phyloP scores from a whole-genome alignment of 2,329 filamentous ascomycete species.

The Curvularia lunata region DNA sequence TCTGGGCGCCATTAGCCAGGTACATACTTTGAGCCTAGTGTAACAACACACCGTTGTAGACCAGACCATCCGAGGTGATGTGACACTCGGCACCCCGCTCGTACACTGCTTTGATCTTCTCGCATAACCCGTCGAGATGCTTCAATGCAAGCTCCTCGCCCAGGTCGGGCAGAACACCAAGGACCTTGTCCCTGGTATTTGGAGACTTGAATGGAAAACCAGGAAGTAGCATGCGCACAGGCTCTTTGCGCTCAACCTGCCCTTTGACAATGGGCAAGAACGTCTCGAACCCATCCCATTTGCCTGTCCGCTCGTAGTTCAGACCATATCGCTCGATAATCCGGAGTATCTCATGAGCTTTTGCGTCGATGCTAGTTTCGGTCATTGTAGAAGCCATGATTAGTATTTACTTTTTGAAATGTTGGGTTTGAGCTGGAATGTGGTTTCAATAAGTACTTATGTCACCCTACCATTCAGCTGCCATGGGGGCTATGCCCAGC shows the following conservation, averaged over 20 bases:
- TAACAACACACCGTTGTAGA: slow-evolving; percentile 45
- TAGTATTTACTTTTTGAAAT: background rate
- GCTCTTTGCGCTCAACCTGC: slow-evolving; percentile 27
- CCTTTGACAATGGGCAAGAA: slow-evolving; percentile 29
- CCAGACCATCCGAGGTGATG: slow-evolving; percentile 54
- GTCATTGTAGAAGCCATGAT: slow-evolving; percentile 1
- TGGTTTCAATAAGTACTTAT: slow-evolving; percentile 1
- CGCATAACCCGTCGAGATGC: slow-evolving; percentile 52
- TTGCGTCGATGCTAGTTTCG: slow-evolving; percentile 8
- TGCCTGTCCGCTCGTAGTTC: slow-evolving; percentile 33
- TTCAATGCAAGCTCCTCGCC: slow-evolving; percentile 53
- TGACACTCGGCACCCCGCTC: slow-evolving; percentile 50
- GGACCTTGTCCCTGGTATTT: slow-evolving; percentile 61
- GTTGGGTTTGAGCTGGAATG: background rate
- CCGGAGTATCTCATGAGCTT: slow-evolving; percentile 23
- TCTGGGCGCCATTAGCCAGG: slow-evolving; percentile 32
- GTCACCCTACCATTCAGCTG: slow-evolving; percentile 2
- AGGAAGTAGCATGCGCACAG: slow-evolving; percentile 53
- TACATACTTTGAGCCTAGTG: background rate
- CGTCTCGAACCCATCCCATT: slow-evolving; percentile 33
- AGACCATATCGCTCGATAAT: slow-evolving; percentile 34
- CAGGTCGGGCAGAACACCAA: slow-evolving; percentile 55
- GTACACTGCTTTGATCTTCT: slow-evolving; percentile 51
- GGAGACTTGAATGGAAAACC: slow-evolving; percentile 69
- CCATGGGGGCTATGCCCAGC: slow-evolving; percentile 1